Base-by-base conservation (phyloP, 768 basidiomycete species). In the Boletellus emodensis region DNA sequence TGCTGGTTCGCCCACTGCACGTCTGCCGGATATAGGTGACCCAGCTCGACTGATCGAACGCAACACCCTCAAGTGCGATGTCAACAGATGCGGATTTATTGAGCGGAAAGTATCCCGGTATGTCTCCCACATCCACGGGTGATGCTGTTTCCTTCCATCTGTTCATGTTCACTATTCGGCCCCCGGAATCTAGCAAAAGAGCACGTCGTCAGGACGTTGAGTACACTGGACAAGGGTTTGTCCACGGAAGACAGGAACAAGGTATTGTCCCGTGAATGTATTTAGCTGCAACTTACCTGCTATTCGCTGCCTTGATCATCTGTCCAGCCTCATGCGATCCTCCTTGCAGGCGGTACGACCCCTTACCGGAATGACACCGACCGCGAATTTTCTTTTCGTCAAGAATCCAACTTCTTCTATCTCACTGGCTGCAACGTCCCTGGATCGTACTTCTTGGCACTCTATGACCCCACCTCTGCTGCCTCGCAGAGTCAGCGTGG, bases 331-430 rank as follows among this genome's bases (percentile, higher is more conserved):
- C 90, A 91, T 65, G 72, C 87, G 8, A 62, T 89, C 14, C 62
- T 91, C 4, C 70, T 91, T 2, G 79, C 82, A 9, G 87, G 87
- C n/a, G 79, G 78, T 57, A 72, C 69, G 6, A 81, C 78, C 3
- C 72, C 76, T 1, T 90, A 74, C 61, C 74, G 90, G 54, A 81
- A 90, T 63, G 91, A 94, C 63, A 94, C 92, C 11, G 91, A 94
- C 63, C 79, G 90, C 30, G 90, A 92, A 69, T 70, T 90, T 38
- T 64, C 74, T 4, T 90, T 91, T 60, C 76, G 81, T 49, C 75
- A 77, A 61, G 91, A 94, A 68, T 86, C 85, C 59, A 95, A 95
- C 69, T 95, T 95, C 65, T 85, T 80, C 70, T 95, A 92, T 64
- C 75, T 95, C 14, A 81, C 89, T 0, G 93, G 90, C 46, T 92